Conservation (phyloP, 1,284 basidiomycete genomes). For the Pulchroboletus neoregius region DNA sequence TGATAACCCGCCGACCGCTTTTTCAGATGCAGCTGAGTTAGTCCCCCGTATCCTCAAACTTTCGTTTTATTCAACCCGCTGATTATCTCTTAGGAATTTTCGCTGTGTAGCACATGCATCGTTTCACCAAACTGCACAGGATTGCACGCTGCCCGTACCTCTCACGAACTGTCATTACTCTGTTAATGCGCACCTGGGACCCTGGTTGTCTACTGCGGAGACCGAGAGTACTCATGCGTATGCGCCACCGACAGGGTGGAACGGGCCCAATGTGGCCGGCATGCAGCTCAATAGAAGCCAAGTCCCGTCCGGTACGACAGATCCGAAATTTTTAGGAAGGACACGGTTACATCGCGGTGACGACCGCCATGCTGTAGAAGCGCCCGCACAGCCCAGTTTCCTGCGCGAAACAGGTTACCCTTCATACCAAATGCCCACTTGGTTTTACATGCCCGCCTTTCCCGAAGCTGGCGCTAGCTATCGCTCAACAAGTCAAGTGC, state of each 20-base stretch:
- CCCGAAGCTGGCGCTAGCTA: not conserved
- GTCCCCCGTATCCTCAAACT: conserved; percentile 1
- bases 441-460: not conserved
- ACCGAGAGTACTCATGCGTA: not conserved
- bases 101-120: not conserved
- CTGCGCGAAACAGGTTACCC: not conserved
- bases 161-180: not conserved
- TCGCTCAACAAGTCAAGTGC: not conserved
- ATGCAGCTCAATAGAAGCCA: conserved; percentile 3
- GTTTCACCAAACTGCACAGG: not conserved
- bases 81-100: conserved; percentile 5
- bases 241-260: conserved; percentile 4
- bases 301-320: conserved; percentile 15
- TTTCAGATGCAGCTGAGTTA: conserved; percentile 10
- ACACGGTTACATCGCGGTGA: not conserved
- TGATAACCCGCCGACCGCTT: conserved; percentile 1
- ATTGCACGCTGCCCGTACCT: not conserved
- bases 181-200: not conserved
- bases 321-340: not conserved
- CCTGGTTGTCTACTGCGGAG: not conserved
- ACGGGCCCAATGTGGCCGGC: not conserved
- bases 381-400: conserved; percentile 12
- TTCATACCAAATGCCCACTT: not conserved
- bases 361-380: conserved; percentile 23
- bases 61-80: not conserved